Evolutionary conservation across 805 yeast genomes (phyloP).

Genomic region (Alloascoidea hylecoeti): DNA sequence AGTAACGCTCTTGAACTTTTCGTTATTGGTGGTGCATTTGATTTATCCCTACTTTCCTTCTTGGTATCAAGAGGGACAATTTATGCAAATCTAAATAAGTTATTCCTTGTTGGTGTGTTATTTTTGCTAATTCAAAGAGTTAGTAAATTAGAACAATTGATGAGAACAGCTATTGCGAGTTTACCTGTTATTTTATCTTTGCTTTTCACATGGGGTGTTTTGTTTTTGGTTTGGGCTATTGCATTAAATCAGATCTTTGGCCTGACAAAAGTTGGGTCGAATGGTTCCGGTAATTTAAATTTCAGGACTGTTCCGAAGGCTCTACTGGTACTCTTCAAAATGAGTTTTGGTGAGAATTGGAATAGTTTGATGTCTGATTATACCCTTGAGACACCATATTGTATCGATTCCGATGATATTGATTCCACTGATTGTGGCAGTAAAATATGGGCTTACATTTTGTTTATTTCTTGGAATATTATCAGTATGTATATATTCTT

Average conservation of each 20-base stretch:
- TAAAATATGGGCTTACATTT: slow-evolving; percentile 21
- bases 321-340: slow-evolving; percentile 46
- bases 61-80: slow-evolving; percentile 12
- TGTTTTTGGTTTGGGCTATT: slow-evolving; percentile 62
- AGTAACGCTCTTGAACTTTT: slow-evolving; percentile 2
- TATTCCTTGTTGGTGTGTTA: slow-evolving; percentile 25
- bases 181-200: slow-evolving; percentile 51
- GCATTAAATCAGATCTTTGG: slow-evolving; percentile 75
- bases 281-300: slow-evolving; percentile 50
- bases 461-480: slow-evolving; percentile 61
- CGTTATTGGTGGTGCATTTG: slow-evolving; percentile 1
- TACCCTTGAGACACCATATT: slow-evolving; percentile 38
- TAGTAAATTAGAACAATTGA: slow-evolving; percentile 48
- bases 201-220: slow-evolving; percentile 58
- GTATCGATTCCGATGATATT: slow-evolving; percentile 21
- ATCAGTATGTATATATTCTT: slow-evolving; percentile 70
- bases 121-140: slow-evolving; percentile 30
- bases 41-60: not conserved
- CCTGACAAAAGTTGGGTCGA: slow-evolving; percentile 49
- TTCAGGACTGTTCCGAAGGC: slow-evolving; percentile 62
- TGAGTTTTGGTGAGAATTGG: slow-evolving; percentile 82
- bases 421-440: slow-evolving; percentile 56
- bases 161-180: slow-evolving; percentile 62
- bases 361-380: slow-evolving; percentile 63
- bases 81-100: slow-evolving; percentile 24